Conservation (phyloP, 2,329 filamentous ascomycete genomes). For the Chrysosporium keratinophilum region DNA sequence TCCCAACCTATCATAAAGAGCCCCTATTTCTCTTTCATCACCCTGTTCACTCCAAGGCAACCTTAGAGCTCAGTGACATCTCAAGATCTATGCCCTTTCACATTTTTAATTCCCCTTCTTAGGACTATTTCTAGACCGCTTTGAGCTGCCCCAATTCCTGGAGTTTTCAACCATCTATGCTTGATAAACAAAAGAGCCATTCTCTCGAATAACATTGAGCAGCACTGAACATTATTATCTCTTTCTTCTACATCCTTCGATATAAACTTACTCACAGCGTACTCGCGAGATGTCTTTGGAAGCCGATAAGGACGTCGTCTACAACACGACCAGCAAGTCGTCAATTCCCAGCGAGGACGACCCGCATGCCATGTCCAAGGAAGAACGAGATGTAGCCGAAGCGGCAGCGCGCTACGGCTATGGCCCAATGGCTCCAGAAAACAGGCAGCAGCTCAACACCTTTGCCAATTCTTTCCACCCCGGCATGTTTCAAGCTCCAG, state of each 20-base stretch:
- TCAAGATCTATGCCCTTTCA: not conserved
- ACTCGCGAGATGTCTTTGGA: not conserved
- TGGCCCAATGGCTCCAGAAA: slow-evolving; percentile 43
- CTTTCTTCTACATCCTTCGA: not conserved
- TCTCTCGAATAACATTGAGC: not conserved
- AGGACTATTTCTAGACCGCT: slow-evolving; percentile 6
- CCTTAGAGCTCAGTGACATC: not conserved
- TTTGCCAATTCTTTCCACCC: slow-evolving; percentile 67
- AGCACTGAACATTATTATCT: not conserved
- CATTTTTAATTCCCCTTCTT: not conserved
- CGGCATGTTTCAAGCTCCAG: slow-evolving; percentile 48
- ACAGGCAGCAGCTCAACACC: slow-evolving; percentile 44
- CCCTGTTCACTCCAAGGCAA: not conserved
- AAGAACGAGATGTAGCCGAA: slow-evolving; percentile 37
- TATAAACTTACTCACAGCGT: not conserved
- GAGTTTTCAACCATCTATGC: not conserved
- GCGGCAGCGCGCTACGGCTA: slow-evolving; percentile 41
- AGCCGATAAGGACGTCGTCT: not conserved
- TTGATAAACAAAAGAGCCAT: not conserved
- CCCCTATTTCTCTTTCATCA: not conserved
- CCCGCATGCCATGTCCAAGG: slow-evolving; percentile 29
- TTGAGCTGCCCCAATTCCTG: not conserved
- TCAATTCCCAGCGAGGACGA: slow-evolving; percentile 9
- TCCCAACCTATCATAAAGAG: not conserved
- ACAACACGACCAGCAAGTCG: slow-evolving; percentile 5